A percentile compares a stretch with the other conserved stretches of the same genome.
phyloP scores from a whole-genome alignment of 2,329 filamentous ascomycete genomes.

The Teratosphaeria zuluensis region DNA sequence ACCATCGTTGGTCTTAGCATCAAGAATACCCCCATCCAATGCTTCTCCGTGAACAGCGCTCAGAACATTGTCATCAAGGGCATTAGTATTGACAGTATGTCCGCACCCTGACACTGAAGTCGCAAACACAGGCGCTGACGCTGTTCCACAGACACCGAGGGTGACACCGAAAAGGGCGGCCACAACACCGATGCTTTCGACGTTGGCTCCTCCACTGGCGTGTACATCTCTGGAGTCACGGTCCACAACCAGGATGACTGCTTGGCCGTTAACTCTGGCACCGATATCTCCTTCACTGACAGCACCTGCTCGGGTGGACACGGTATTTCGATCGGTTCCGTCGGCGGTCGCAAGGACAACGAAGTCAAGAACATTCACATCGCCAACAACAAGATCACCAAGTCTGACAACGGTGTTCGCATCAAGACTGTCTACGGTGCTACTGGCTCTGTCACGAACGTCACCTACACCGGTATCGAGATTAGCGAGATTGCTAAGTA shows the following conservation, averaged over 20 bases:
- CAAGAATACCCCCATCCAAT: slow-evolving; percentile 48
- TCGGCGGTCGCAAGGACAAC: slow-evolving; percentile 46
- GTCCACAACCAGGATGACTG: slow-evolving; percentile 25
- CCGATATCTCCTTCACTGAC: slow-evolving; percentile 28
- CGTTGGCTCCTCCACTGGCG: slow-evolving; percentile 15
- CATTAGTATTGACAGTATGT: slow-evolving; percentile 45
- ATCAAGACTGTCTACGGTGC: slow-evolving; percentile 45
- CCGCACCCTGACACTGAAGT: not conserved
- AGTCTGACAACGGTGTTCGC: slow-evolving; percentile 42
- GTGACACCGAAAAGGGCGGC: slow-evolving; percentile 34
- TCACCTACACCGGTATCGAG: slow-evolving; percentile 46
- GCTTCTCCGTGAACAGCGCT: slow-evolving; percentile 38
- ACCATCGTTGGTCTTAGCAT: slow-evolving; percentile 42
- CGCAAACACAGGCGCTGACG: not conserved
- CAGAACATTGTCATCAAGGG: slow-evolving; percentile 36
- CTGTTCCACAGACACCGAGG: slow-evolving; percentile 11
- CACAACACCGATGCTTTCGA: slow-evolving; percentile 26
- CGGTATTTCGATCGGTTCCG: slow-evolving; percentile 47
- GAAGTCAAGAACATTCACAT: slow-evolving; percentile 39
- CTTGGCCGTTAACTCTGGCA: slow-evolving; percentile 26
- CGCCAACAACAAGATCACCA: slow-evolving; percentile 31
- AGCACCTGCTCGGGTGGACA: slow-evolving; percentile 40
- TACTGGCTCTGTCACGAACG: slow-evolving; percentile 40
- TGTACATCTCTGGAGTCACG: slow-evolving; percentile 17
- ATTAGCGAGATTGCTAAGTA: slow-evolving; percentile 44